Conservation (phyloP, 495 filamentous ascomycete genomes). For the Penicillium ochrochloron region DNA sequence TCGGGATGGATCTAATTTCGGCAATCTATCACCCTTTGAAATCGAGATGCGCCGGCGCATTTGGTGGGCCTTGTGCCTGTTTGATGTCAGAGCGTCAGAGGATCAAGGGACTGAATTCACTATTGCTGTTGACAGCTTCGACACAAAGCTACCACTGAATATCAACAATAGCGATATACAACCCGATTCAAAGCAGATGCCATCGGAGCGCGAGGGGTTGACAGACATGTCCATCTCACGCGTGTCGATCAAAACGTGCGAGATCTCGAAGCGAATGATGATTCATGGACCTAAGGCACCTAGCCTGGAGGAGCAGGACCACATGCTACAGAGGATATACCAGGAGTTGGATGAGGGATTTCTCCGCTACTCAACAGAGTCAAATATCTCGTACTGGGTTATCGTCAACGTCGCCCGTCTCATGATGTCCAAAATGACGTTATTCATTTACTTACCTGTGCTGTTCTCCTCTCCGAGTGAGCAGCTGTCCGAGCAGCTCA, state of each 20-base stretch:
- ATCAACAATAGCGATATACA: conserved; percentile 78
- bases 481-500: conserved; percentile 39
- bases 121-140: conserved; percentile 68
- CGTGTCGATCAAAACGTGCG: conserved; percentile 53
- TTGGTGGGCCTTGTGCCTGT: conserved; percentile 76
- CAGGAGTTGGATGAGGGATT: conserved; percentile 47
- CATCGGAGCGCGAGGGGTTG: conserved; percentile 57
- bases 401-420: conserved; percentile 43
- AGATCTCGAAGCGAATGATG: conserved; percentile 56
- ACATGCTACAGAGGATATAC: conserved; percentile 49
- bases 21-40: conserved; percentile 62
- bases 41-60: conserved; percentile 74
- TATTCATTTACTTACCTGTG: conserved; percentile 50
- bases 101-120: conserved; percentile 67
- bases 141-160: conserved; percentile 72
- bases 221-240: conserved; percentile 78
- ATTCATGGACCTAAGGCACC: conserved; percentile 36
- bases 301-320: conserved; percentile 48
- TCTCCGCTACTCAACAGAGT: conserved; percentile 45
- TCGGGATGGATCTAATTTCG: conserved; percentile 67
- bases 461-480: conserved; percentile 43
- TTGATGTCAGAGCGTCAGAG: conserved; percentile 78
- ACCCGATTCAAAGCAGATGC: conserved; percentile 60
- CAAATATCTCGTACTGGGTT: conserved; percentile 50
- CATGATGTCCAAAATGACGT: conserved; percentile 49